phyloP scores from a whole-genome alignment of 768 basidiomycete species.

The Hypsizygus marmoreus region DNA sequence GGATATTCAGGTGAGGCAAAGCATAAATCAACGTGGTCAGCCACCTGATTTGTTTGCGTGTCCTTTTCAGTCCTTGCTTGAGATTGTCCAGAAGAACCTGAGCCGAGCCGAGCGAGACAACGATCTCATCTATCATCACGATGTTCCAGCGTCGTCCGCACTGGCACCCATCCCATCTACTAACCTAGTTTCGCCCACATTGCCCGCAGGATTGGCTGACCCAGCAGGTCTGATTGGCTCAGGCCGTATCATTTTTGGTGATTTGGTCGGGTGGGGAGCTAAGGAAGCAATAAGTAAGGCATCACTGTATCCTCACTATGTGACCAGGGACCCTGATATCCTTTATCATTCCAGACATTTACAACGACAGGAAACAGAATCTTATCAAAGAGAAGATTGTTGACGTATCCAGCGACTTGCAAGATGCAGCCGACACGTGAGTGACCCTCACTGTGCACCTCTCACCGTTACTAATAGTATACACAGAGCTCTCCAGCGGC shows the following conservation, averaged over 20 bases:
- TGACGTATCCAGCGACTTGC: conserved; percentile 60
- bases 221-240: conserved; percentile 55
- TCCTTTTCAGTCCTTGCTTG: conserved; percentile 68
- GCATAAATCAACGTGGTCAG: neutral
- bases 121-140: conserved; percentile 91
- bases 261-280: conserved; percentile 84
- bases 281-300: conserved; percentile 82
- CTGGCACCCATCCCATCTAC: conserved; percentile 66
- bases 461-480: neutral
- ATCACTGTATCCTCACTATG: neutral
- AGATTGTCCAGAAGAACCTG: conserved; percentile 66
- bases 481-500: conserved; percentile 60
- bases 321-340: neutral
- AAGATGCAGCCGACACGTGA: conserved; percentile 62
- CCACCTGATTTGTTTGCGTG: conserved; percentile 9
- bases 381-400: conserved; percentile 70
- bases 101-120: conserved; percentile 86
- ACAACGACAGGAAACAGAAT: conserved; percentile 76
- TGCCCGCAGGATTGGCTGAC: conserved; percentile 59
- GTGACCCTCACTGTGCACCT: conserved; percentile 21
- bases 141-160: conserved; percentile 72
- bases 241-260: conserved; percentile 67
- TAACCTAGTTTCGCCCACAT: conserved; percentile 60
- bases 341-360: conserved; percentile 61
- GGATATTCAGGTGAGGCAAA: conserved; percentile 70